Percentiles rank a stretch among this genome's conserved stretches.
phyloP scores from a whole-genome alignment of 495 filamentous ascomycete genomes.

The Tuber melanosporum region DNA sequence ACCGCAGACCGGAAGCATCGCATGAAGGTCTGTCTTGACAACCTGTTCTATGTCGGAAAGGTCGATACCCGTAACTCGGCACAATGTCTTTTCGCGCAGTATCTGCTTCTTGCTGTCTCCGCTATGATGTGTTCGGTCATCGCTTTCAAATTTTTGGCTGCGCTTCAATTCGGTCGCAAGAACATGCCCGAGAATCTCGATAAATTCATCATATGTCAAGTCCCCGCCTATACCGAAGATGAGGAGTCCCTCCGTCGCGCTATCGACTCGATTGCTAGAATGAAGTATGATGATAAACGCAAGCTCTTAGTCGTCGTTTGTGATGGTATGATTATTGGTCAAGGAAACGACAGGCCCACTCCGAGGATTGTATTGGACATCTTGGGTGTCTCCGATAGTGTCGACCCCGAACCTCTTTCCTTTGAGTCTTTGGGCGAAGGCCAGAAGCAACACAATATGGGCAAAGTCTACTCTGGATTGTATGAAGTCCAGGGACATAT shows the following conservation, averaged over 20 bases:
- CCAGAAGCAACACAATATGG: conserved; percentile 98
- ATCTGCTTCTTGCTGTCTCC: conserved; percentile 86
- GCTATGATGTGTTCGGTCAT: conserved; percentile 74
- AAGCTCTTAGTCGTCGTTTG: conserved; percentile 92
- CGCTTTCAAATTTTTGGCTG: conserved; percentile 92
- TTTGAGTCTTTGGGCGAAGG: conserved; percentile 96
- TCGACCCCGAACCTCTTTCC: conserved; percentile 94
- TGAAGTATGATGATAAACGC: conserved; percentile 97
- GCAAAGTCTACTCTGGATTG: conserved; percentile 92
- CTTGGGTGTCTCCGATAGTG: conserved; percentile 81
- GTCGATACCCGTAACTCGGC: conserved; percentile 85
- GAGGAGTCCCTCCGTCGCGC: conserved; percentile 94
- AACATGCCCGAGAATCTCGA: conserved; percentile 90
- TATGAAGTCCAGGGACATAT: conserved; percentile 98
- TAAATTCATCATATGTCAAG: conserved; percentile 97
- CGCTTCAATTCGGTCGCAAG: conserved; percentile 86
- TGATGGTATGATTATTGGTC: conserved; percentile 99
- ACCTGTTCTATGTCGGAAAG: conserved; percentile 90
- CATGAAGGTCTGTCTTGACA: conserved; percentile 84
- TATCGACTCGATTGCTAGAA: conserved; percentile 90
- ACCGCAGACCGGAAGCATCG: conserved; percentile 49
- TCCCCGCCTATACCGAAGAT: conserved; percentile 96
- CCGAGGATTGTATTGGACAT: conserved; percentile 96
- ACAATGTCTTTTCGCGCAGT: conserved; percentile 79
- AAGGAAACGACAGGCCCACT: conserved; percentile 93